Base-by-base conservation (phyloP, 257 asterid genomes). In the Voacanga thouarsii region DNA sequence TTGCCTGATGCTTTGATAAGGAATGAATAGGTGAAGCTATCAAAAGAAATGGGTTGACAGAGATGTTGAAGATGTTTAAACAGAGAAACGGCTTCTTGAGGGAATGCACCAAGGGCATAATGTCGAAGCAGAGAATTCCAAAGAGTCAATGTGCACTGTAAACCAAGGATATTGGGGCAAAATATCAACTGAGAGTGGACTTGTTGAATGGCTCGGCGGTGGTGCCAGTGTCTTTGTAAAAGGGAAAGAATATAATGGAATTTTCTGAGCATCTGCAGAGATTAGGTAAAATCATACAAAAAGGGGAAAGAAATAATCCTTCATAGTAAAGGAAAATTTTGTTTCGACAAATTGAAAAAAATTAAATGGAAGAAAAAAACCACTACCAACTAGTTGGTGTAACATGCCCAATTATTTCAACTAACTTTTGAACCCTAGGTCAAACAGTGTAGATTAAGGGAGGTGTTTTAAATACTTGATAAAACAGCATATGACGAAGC, bases 21-120 rank as follows among this genome's bases (percentile, higher is more conserved):
- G 78, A 91, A 92, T 5, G 90, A 85, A 80, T 88, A 91, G 6
- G 96, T 86, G 64, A 92, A 92, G 82, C 91, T 91, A 76, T 91
- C 91, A 45, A 77, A 86, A 55, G 72, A 57, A 19, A 80, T 28
- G 16, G 64, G 78, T 6, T 37, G 55, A 26, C 74, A 47, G 45
- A 55, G 85, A 69, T 44, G 82, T 30, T 77, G 87, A 57, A 92
- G 88, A 70, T 86, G 74, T 53, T 82, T 83, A 82, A 87, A 91
- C 45, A 91, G 75, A 57, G 61, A 77, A 39, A 89, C 6, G 45
- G 97, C 88, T 79, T 91, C 92, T 45, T 75, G 86, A 0, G 97
- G 94, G 55, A 39, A 80, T 37, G 75, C 24, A 14, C 87, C 57
- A n/a, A 88, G 91, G 5, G 97, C 81, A 61, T 92, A 92, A 79